Conservation (phyloP, 2,329 filamentous ascomycete genomes). For the Colletotrichum somersetense region DNA sequence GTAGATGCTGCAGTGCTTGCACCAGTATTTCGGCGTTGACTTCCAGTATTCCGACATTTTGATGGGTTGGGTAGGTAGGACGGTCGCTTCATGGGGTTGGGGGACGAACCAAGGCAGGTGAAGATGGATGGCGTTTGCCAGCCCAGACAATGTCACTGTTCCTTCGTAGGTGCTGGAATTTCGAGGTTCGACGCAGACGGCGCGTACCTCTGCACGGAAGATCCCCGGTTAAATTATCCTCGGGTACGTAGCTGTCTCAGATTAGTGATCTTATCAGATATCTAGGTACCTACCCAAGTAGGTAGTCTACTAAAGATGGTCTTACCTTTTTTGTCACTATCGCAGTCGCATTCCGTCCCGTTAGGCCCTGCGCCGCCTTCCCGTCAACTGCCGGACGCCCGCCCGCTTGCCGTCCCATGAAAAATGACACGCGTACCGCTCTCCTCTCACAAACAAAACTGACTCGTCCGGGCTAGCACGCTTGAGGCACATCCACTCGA, state of each 20-base stretch:
- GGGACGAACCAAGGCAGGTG: neutral
- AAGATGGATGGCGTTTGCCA: neutral
- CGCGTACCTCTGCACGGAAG: neutral
- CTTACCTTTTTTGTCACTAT: no score
- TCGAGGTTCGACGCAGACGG: slow-evolving; percentile 6
- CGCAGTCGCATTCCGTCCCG: no score
- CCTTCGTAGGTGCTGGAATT: slow-evolving; percentile 17
- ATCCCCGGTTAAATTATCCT: neutral
- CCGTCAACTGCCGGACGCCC: no score
- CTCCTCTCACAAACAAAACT: neutral
- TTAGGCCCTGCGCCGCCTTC: no score
- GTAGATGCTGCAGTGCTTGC: slow-evolving; percentile 93
- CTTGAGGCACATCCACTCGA: neutral
- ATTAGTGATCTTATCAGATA: no score
- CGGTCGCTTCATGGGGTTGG: neutral
- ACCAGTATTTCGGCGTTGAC: slow-evolving; percentile 97
- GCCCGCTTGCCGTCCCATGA: no score
- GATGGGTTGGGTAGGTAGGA: neutral
- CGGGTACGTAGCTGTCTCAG: neutral
- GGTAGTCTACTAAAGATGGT: no score
- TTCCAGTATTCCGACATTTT: slow-evolving; percentile 98
- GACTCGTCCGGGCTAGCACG: neutral
- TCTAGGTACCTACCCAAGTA: no score
- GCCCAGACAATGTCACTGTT: slow-evolving; percentile 15
- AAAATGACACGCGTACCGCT: no score